A percentile compares a stretch with the other conserved stretches of the same genome.
Evolutionary conservation across 2,329 filamentous ascomycete species (phyloP).

Genomic region (Cylindrodendrum hubeiense): DNA sequence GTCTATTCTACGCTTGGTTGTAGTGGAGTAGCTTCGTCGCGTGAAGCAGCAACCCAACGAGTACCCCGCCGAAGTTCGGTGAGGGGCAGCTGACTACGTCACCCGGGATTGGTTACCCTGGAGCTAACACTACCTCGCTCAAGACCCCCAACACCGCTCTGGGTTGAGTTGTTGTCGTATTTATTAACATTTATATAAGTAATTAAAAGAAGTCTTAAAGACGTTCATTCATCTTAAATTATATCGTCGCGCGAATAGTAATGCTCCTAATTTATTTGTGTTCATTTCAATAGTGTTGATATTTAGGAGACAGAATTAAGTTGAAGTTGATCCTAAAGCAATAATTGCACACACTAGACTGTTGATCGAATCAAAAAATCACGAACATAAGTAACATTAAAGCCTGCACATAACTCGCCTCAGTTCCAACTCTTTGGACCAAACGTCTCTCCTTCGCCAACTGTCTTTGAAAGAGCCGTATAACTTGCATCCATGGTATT

Average conservation of each 20-base stretch:
- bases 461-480: slow-evolving; percentile 62
- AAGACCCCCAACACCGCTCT: not conserved
- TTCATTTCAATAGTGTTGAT: not conserved
- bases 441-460: slow-evolving; percentile 66
- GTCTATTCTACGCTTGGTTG: not conserved
- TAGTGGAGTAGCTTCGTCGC: slow-evolving; percentile 19
- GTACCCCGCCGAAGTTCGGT: slow-evolving; percentile 34
- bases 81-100: slow-evolving; percentile 27
- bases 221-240: no score
- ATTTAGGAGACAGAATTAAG: no score
- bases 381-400: not conserved
- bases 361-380: no score
- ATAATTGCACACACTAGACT: not conserved
- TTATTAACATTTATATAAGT: not conserved
- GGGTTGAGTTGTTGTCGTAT: not conserved
- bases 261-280: no score
- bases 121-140: not conserved
- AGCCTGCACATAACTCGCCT: not conserved
- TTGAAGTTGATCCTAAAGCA: no score
- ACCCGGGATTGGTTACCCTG: slow-evolving; percentile 31
- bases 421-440: slow-evolving; percentile 65
- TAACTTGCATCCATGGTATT: slow-evolving; percentile 68
- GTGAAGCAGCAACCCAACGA: slow-evolving; percentile 11
- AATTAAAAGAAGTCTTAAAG: no score
- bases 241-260: no score